phyloP scores from a whole-genome alignment of 1,284 basidiomycete genomes.

The Fistulina hepatica region DNA sequence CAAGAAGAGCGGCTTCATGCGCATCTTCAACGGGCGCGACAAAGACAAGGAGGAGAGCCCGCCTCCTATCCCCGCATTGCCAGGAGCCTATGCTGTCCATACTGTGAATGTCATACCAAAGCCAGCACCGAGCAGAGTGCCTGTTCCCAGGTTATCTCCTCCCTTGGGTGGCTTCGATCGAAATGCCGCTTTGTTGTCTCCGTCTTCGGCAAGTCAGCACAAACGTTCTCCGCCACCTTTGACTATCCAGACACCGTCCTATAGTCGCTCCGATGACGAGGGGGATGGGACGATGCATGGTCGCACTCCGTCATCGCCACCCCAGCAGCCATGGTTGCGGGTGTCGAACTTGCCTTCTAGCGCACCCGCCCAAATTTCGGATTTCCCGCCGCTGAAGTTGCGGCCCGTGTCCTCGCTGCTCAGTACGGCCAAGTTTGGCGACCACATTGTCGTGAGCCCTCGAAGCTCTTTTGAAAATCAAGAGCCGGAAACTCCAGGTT shows the following conservation, averaged over 20 bases:
- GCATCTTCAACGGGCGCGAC: slow-evolving; percentile 53
- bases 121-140: slow-evolving; percentile 21
- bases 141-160: slow-evolving; percentile 32
- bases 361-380: slow-evolving; percentile 41
- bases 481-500: slow-evolving; percentile 39
- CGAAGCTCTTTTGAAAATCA: too few species aligned
- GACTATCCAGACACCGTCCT: slow-evolving; percentile 31
- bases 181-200: slow-evolving; percentile 2
- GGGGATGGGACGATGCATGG: too few species aligned
- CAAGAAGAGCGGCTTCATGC: slow-evolving; percentile 75
- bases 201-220: slow-evolving; percentile 15
- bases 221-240: slow-evolving; percentile 33
- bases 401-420: slow-evolving; percentile 70
- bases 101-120: not conserved
- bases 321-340: slow-evolving; percentile 12
- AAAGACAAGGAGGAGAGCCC: slow-evolving; percentile 34
- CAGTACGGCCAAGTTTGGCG: slow-evolving; percentile 55
- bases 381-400: slow-evolving; percentile 53
- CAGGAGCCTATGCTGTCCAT: slow-evolving; percentile 26
- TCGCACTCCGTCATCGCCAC: slow-evolving; percentile 9
- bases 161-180: slow-evolving; percentile 16
- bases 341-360: slow-evolving; percentile 34
- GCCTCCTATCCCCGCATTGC: slow-evolving; percentile 45
- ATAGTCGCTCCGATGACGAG: too few species aligned
- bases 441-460: slow-evolving; percentile 51